Evolutionary conservation across 768 basidiomycete species (phyloP), one percentile per base, ranked within the genome.

Genomic region (Pisolithus tinctorius): DNA sequence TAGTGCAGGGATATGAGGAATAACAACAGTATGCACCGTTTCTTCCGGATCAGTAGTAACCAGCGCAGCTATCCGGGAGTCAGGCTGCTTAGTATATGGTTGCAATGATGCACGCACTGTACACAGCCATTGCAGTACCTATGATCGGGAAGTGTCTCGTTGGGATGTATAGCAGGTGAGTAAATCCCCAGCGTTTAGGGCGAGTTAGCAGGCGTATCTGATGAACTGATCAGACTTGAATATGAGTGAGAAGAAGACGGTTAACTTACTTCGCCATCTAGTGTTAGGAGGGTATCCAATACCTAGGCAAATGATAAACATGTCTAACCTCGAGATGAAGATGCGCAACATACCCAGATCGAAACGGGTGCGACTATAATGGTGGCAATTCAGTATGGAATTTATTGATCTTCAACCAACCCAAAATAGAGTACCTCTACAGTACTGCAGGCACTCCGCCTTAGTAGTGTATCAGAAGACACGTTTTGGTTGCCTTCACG

Each of bases 101-200:
- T 6, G 26, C 9, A 9, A 34, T 3, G n/a, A 20, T 26, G 26
- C 25, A 36, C 54, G 20, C 34, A 53, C 54, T 47, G 16, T 55
- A 55, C 23, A 43, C 37, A 2, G 46, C 26, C 30, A 41, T 34
- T 6, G 36, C 14, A 14, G 47, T 8, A 39, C 46, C 46, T 11
- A 37, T 14, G 26, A 53, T 34, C n/a, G 54, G 51, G 38, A 31
- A 38, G 41, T 55, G 53, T 52, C 54, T 46, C 7, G 54, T 55
- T 13, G 47, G 25, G 16, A 55, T 42, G 36, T 47, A 55, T 30
- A 55, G 36, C 23, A 45, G 4, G 38, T 25, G 47, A 1, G 54
- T 25, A 6, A 52, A 31, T 14, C 30, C 29, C 54, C 46, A 44
- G 14, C 40, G 27, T 4, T 47, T 27, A 13, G 39, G 30, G 29